Percentiles rank a stretch among this genome's conserved stretches.
Evolutionary conservation across 768 basidiomycete genomes (phyloP).

Genomic region (Phlegmacium glaucopus): DNA sequence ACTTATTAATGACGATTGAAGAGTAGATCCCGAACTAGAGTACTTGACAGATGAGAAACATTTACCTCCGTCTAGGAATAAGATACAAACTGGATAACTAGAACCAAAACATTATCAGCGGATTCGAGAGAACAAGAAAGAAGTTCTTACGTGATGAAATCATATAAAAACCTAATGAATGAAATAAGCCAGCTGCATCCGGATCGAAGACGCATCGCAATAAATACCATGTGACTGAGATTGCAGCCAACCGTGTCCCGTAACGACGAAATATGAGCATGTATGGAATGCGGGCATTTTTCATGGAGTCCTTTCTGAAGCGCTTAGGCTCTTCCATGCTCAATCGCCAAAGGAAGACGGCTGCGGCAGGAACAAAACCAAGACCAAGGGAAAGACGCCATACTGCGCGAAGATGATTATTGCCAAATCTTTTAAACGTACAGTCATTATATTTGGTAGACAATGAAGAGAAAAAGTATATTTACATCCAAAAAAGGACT

Average conservation of each 20-base stretch:
- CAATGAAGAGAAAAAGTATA: conserved; percentile 7
- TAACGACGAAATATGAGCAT: conserved; percentile 75
- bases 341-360: conserved; percentile 85
- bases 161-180: conserved; percentile 63
- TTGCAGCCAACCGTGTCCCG: conserved; percentile 67
- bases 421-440: conserved; percentile 54
- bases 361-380: conserved; percentile 74
- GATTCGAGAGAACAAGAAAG: not conserved
- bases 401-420: conserved; percentile 76
- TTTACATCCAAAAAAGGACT: conserved; percentile 86
- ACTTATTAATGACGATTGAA: conserved; percentile 70
- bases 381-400: conserved; percentile 88
- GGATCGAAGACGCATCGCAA: not conserved
- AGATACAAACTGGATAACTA: conserved; percentile 58
- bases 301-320: conserved; percentile 80
- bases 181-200: not conserved
- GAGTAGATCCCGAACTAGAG: conserved; percentile 77
- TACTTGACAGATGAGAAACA: not conserved
- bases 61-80: not conserved
- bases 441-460: conserved; percentile 1
- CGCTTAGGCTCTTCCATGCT: conserved; percentile 77
- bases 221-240: conserved; percentile 73
- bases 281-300: conserved; percentile 70
- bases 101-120: not conserved
- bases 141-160: conserved; percentile 64